Evolutionary conservation across 495 filamentous ascomycete genomes (phyloP).

Genomic region (Bombardia bombarda): DNA sequence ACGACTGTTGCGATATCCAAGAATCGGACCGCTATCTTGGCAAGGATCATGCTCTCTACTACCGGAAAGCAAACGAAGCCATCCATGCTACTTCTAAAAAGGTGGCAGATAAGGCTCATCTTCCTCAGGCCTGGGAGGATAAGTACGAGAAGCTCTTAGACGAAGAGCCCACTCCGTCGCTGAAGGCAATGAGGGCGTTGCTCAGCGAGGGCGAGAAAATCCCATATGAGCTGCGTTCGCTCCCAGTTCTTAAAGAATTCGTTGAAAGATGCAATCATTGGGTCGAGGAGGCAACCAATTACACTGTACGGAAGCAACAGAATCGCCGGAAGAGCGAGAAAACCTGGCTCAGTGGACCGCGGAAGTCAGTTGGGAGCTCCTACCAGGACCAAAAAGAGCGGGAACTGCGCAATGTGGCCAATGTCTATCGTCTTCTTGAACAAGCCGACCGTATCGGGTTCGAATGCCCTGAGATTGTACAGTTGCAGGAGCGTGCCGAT

Average conservation of each 20-base stretch:
- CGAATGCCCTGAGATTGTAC: slow-evolving; percentile 86
- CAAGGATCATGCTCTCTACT: slow-evolving; percentile 59
- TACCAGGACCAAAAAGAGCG: slow-evolving; percentile 73
- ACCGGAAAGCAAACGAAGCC: slow-evolving; percentile 65
- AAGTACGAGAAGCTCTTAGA: slow-evolving; percentile 80
- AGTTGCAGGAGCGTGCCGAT: slow-evolving; percentile 78
- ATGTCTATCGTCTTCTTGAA: slow-evolving; percentile 75
- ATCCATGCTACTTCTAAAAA: slow-evolving; percentile 61
- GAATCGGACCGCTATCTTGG: slow-evolving; percentile 53
- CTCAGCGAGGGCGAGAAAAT: slow-evolving; percentile 95
- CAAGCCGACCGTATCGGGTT: slow-evolving; percentile 86
- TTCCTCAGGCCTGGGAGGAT: slow-evolving; percentile 84
- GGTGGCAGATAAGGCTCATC: slow-evolving; percentile 74
- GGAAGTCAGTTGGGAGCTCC: slow-evolving; percentile 59
- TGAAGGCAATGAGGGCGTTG: slow-evolving; percentile 78
- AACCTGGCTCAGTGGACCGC: slow-evolving; percentile 64
- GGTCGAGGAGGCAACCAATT: slow-evolving; percentile 96
- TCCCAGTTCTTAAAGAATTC: slow-evolving; percentile 75
- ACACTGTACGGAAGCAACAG: slow-evolving; percentile 96
- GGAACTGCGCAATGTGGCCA: slow-evolving; percentile 83
- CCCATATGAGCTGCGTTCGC: slow-evolving; percentile 79
- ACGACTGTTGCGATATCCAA: slow-evolving; percentile 66
- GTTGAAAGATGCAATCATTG: slow-evolving; percentile 95
- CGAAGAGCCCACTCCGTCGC: slow-evolving; percentile 70
- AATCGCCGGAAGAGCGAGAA: slow-evolving; percentile 97